Conservation (phyloP, 805 yeast genomes). For the Sungouiozyma intestinalis region DNA sequence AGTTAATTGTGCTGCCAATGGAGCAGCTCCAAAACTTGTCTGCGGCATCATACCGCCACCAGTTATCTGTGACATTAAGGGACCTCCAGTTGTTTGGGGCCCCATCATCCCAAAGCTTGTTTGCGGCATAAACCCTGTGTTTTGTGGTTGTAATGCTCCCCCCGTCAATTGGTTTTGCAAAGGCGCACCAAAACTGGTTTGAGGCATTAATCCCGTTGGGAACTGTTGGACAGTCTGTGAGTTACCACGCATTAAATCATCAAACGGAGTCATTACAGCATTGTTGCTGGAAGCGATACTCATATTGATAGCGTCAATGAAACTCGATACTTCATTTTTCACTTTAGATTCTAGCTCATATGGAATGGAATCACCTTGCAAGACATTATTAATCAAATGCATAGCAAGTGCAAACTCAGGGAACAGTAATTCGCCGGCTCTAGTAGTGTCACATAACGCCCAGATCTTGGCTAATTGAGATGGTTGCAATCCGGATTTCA, state of each 20-base stretch:
- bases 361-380: constrained; percentile 75
- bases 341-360: constrained; percentile 58
- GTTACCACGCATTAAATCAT: constrained; percentile 23
- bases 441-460: constrained; percentile 83
- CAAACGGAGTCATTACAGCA: constrained; percentile 32
- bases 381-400: constrained; percentile 69
- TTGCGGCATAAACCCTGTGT: constrained; percentile 25
- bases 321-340: constrained; percentile 74
- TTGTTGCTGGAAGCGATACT: constrained; percentile 46
- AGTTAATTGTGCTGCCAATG: constrained; percentile 25
- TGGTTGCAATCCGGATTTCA: constrained; percentile 71
- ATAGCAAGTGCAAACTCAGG: constrained; percentile 93
- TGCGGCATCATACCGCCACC: constrained; percentile 31
- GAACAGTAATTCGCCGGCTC: constrained; percentile 73
- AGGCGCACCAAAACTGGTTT: constrained; percentile 27
- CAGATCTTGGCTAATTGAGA: constrained; percentile 74
- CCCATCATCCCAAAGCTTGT: constrained; percentile 25
- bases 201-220: constrained; percentile 31
- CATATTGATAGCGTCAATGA: constrained; percentile 82
- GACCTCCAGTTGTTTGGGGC: constrained; percentile 14
- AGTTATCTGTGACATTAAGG: constrained; percentile 42
- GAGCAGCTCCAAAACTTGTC: constrained; percentile 23
- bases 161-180: constrained; percentile 19
- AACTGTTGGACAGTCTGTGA: constrained; percentile 27
- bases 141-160: constrained; percentile 11